These are phyloP conservation scores for Aspergillus sclerotioniger DNA, from an alignment of 495 filamentous ascomycete species.

Conservation along the genomic window DNA sequence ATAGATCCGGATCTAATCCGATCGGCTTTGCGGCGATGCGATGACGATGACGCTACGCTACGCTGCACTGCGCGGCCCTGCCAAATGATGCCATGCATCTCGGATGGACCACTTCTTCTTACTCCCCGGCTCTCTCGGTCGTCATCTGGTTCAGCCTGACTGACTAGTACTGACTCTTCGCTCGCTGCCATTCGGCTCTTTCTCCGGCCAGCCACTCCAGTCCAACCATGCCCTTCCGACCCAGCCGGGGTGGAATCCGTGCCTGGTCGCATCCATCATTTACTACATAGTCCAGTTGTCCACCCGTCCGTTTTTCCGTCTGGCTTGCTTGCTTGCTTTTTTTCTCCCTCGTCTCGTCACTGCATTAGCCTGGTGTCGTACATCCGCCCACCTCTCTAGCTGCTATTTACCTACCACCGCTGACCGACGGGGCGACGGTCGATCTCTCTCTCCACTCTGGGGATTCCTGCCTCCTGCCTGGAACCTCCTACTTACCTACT, in stretches of 20 bases:
- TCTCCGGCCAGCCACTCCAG: slow-evolving; percentile 8
- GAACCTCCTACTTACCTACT: background rate
- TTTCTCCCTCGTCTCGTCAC: background rate
- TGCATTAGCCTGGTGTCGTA: background rate
- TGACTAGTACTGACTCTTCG: no score
- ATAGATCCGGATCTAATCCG: background rate
- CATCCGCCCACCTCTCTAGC: background rate
- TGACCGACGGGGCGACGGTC: background rate
- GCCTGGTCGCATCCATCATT: background rate
- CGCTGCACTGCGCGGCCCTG: no score
- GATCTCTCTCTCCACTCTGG: background rate
- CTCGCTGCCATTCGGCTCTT: background rate
- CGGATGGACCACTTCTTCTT: background rate
- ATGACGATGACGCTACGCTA: background rate
- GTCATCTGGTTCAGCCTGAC: no score
- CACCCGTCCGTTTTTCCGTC: background rate
- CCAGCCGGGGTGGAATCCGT: slow-evolving; percentile 16
- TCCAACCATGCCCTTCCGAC: slow-evolving; percentile 17
- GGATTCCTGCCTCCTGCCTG: no score
- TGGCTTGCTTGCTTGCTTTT: background rate
- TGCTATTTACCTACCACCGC: no score
- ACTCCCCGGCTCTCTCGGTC: background rate
- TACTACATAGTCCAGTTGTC: background rate
- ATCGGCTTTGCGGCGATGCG: background rate
- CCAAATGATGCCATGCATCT: background rate